phyloP scores from a whole-genome alignment of 768 basidiomycete species.

The Galerina marginata region DNA sequence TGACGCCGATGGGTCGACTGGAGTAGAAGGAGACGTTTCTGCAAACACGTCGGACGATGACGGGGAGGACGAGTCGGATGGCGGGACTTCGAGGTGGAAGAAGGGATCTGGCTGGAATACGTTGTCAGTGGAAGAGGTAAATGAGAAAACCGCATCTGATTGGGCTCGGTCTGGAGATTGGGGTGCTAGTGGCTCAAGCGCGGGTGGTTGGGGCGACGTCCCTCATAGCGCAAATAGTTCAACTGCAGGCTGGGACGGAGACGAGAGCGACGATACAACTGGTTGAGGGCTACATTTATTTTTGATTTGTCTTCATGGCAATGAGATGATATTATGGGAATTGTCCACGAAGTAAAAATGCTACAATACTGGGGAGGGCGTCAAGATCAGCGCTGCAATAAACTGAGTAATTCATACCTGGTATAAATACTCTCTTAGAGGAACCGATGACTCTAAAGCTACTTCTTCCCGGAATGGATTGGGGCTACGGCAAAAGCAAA shows the following conservation, averaged over 20 bases:
- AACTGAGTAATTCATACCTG: constrained; percentile 27
- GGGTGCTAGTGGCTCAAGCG: constrained; percentile 9
- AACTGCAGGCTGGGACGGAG: constrained; percentile 51
- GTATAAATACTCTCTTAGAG: constrained; percentile 33
- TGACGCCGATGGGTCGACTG: constrained; percentile 40
- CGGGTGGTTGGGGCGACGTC: constrained; percentile 21
- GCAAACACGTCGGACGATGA: constrained; percentile 13
- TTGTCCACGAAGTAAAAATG: constrained; percentile 32
- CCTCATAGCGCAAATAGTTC: constrained; percentile 36
- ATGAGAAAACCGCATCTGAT: constrained; percentile 10
- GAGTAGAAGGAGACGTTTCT: constrained; percentile 36
- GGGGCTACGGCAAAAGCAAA: constrained; percentile 19
- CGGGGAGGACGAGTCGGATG: constrained; percentile 31
- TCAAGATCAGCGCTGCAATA: background rate
- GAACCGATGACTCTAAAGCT: constrained; percentile 3
- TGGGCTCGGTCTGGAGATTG: constrained; percentile 21
- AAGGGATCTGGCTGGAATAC: constrained; percentile 18
- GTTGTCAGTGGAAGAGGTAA: constrained; percentile 3
- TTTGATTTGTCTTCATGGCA: background rate
- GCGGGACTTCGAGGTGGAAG: constrained; percentile 26
- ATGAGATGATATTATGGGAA: constrained; percentile 19
- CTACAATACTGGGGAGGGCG: constrained; percentile 31
- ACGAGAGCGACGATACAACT: constrained; percentile 46
- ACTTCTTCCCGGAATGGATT: constrained; percentile 24
- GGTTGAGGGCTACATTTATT: constrained; percentile 20